phyloP scores from a whole-genome alignment of 257 asterid species.

The Cruciata laevipes region DNA sequence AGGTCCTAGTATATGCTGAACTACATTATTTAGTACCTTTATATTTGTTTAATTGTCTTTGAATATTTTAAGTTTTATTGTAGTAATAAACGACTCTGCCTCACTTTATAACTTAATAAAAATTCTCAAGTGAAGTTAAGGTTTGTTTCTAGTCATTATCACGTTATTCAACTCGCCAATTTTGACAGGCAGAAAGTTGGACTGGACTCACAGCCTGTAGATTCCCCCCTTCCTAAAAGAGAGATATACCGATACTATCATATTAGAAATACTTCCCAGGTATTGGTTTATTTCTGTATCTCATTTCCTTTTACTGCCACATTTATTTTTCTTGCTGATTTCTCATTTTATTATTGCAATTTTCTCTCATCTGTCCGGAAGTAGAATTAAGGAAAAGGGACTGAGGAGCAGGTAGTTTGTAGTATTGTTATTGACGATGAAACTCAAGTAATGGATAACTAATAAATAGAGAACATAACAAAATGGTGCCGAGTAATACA shows the following conservation, averaged over 20 bases:
- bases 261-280: conserved; percentile 71
- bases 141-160: neutral
- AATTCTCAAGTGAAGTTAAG: neutral
- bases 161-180: conserved; percentile 10
- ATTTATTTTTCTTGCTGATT: neutral
- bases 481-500: neutral
- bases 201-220: conserved; percentile 35
- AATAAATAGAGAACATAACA: neutral
- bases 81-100: neutral
- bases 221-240: conserved; percentile 32
- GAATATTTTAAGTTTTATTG: neutral
- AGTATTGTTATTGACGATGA: neutral
- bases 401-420: neutral
- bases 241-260: conserved; percentile 58
- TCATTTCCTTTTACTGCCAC: neutral
- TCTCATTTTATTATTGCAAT: neutral
- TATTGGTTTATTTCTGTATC: conserved; percentile 16
- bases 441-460: neutral
- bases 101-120: neutral
- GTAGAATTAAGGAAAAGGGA: neutral
- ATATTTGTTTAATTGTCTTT: neutral
- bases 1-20: conserved; percentile 1
- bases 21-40: neutral
- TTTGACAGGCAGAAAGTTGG: conserved; percentile 57
- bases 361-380: neutral